Base-by-base conservation (phyloP, 2,329 filamentous ascomycete species). In the Ophiostoma ulmi region DNA sequence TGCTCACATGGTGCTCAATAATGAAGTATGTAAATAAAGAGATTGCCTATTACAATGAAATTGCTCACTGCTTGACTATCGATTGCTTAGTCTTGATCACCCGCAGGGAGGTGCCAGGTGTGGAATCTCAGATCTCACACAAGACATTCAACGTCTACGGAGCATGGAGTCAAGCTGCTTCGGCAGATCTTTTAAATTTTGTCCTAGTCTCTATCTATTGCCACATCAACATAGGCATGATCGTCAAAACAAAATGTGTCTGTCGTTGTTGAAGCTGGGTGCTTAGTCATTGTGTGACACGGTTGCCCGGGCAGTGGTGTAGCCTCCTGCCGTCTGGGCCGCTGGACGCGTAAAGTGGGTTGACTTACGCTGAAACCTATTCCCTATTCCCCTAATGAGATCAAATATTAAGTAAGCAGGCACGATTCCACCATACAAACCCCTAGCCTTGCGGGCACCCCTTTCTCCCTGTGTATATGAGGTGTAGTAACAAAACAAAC, bases 401-500 rank as follows among this genome's bases (percentile, higher is more conserved):
- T 6, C 20, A 8, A 22, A 58, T 26, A 58, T 58, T 58, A 58
- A 44, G 52, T 58, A 17, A 58, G 26, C 52, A 26, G 20, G 4
- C n/a, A 26, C n/a, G 5, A 48, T 48, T 7, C 17, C 17, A 44
- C 41, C 13, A 44, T 39, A 65, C 38, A 70, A 39, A 11, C 61
- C 35, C 61, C 61, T 38, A 38, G 31, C 26, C 38, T 44, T 26
- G 6, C 65, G 65, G 11, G 35, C 31, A 5, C 61, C 61, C 61
- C 61, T 64, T 64, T 64, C 61, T 64, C 31, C 61, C 61, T 64
- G 61, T 31, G 63, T 66, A 38, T 38, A 38, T n/a, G 35, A 22
- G 63, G n/a, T 35, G 20, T 66, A 39, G 35, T 66, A 38, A 66
- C 36, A 38, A 66, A 66, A 66, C 63, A 66, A 36, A 65, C 11